A percentile compares a stretch with the other conserved stretches of the same genome.
phyloP scores from a whole-genome alignment of 2,329 filamentous ascomycete species.

The Pseudogymnoascus sp. region DNA sequence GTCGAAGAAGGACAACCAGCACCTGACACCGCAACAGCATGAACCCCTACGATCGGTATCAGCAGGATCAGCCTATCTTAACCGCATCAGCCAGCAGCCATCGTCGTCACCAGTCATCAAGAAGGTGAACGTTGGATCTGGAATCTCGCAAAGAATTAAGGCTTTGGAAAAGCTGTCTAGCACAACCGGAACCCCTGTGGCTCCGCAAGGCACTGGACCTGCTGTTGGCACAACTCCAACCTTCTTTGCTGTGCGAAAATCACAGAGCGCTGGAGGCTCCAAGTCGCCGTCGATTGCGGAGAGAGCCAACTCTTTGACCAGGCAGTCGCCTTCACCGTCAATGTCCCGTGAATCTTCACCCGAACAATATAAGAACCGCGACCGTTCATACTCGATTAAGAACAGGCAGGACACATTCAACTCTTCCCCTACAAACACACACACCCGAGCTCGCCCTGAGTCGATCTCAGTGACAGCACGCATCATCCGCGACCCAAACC shows the following conservation, averaged over 20 bases:
- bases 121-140: slow-evolving; percentile 78
- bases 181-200: slow-evolving; percentile 28
- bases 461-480: slow-evolving; percentile 84
- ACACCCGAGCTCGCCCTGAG: slow-evolving; percentile 50
- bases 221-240: slow-evolving; percentile 33
- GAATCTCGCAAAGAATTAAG: slow-evolving; percentile 91
- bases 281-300: slow-evolving; percentile 33
- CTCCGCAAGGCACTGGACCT: slow-evolving; percentile 31
- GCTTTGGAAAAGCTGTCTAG: slow-evolving; percentile 73
- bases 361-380: slow-evolving; percentile 31
- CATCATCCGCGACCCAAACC: slow-evolving; percentile 62
- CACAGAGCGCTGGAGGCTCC: slow-evolving; percentile 26
- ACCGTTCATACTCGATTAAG: slow-evolving; percentile 23
- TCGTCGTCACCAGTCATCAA: slow-evolving; percentile 51
- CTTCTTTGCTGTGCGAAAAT: slow-evolving; percentile 53
- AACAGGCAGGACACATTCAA: slow-evolving; percentile 22
- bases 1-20: slow-evolving; percentile 25
- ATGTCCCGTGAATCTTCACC: slow-evolving; percentile 42
- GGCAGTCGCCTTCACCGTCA: slow-evolving; percentile 29
- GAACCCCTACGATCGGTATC: slow-evolving; percentile 31
- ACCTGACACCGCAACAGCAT: slow-evolving; percentile 24
- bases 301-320: slow-evolving; percentile 30
- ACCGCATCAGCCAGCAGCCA: slow-evolving; percentile 46
- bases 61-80: slow-evolving; percentile 48
- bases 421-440: slow-evolving; percentile 16